A percentile compares a stretch with the other conserved stretches of the same genome.
These are phyloP conservation scores for Catharanthus roseus DNA, from an alignment of 257 asterid species.

Conservation along the genomic window DNA sequence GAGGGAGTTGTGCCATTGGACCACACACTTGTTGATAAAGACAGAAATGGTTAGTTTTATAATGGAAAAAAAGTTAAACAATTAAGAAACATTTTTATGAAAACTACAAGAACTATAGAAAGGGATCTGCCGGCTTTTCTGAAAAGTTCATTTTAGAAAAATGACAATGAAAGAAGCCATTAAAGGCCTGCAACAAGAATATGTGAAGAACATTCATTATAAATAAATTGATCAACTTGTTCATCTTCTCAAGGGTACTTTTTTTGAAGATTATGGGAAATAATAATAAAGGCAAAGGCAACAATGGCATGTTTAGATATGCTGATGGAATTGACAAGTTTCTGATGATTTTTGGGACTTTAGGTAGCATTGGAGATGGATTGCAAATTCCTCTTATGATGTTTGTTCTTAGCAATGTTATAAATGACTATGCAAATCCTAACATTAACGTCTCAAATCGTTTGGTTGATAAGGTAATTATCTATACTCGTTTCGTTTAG, in stretches of 20 bases:
- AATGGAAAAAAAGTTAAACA: too few relatives aligned
- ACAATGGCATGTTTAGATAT: constrained; percentile 61
- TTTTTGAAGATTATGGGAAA: constrained; percentile 19
- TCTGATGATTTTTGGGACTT: constrained; percentile 60
- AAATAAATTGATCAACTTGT: background rate
- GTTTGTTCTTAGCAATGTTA: constrained; percentile 69
- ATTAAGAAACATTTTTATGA: constrained; percentile 10
- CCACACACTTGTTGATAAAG: too few relatives aligned
- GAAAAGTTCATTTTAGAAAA: constrained; percentile 10
- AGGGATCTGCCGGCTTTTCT: constrained; percentile 43
- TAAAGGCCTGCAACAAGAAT: too few relatives aligned
- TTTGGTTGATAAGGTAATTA: constrained; percentile 50
- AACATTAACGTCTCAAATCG: constrained; percentile 21
- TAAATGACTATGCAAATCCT: constrained; percentile 54
- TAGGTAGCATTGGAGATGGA: constrained; percentile 94
- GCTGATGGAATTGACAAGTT: constrained; percentile 63
- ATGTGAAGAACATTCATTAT: background rate
- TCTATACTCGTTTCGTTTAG: too few relatives aligned
- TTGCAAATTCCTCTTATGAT: constrained; percentile 72
- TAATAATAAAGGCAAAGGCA: constrained; percentile 17
- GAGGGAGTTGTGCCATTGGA: too few relatives aligned
- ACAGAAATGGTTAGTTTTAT: too few relatives aligned
- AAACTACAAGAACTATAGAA: constrained; percentile 16
- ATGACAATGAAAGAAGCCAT: constrained; percentile 23
- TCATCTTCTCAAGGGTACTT: constrained; percentile 23